These are phyloP conservation scores for Colletotrichum australisinense DNA, from an alignment of 2,329 filamentous ascomycete genomes.

Conservation along the genomic window DNA sequence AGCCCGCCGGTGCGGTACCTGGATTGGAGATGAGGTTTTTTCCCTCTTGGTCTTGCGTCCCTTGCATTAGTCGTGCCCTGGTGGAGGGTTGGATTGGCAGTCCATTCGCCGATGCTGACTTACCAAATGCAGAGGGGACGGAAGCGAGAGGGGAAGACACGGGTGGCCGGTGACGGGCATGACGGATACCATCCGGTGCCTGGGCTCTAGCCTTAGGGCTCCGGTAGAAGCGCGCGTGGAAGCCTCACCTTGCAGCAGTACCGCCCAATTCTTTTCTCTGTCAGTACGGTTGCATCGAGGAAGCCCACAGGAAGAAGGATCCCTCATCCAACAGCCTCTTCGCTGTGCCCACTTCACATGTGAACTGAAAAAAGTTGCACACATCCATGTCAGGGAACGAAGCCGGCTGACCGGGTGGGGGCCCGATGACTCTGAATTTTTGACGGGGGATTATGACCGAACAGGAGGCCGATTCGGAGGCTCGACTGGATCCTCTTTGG, in stretches of 20 bases:
- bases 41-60: conserved; percentile 15
- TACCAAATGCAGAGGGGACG: conserved; percentile 21
- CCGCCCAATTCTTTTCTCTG: background rate
- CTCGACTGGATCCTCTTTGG: background rate
- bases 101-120: conserved; percentile 16
- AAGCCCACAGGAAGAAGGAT: background rate
- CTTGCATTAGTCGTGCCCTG: conserved; percentile 33
- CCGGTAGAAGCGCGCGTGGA: conserved; percentile 4
- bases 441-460: background rate
- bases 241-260: background rate
- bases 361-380: conserved; percentile 9
- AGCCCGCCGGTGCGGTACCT: conserved; percentile 1
- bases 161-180: conserved; percentile 12
- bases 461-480: background rate
- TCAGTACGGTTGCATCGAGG: conserved; percentile 17
- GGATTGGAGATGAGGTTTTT: conserved; percentile 17
- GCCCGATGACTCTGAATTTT: background rate
- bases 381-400: conserved; percentile 4
- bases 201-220: conserved; percentile 18
- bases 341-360: conserved; percentile 7
- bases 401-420: background rate
- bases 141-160: conserved; percentile 22
- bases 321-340: background rate
- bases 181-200: conserved; percentile 20
- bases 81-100: conserved; percentile 15